A percentile compares a stretch with the other conserved stretches of the same genome.
These are phyloP conservation scores for Plasmodium cynomolgi DNA, from an alignment of 169 alveolate species.

Conservation along the genomic window DNA sequence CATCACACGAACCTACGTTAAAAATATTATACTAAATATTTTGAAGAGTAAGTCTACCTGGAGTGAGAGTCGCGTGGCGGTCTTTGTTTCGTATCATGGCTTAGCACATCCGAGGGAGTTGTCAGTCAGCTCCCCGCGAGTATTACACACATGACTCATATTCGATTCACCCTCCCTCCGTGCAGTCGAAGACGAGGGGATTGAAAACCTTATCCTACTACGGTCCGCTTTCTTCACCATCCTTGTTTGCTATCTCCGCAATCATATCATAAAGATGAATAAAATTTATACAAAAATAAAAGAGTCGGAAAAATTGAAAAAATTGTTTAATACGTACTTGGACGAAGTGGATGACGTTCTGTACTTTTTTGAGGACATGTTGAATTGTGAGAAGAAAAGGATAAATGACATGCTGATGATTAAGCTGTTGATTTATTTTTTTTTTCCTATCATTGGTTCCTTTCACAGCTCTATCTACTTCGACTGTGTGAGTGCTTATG, in stretches of 20 bases:
- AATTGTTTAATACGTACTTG: slow-evolving; percentile 24
- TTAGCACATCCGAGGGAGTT: neutral
- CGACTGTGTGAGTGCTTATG: neutral
- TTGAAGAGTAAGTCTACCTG: slow-evolving; percentile 14
- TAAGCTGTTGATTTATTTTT: slow-evolving; percentile 39
- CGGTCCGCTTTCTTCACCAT: slow-evolving; percentile 38
- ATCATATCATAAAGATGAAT: slow-evolving; percentile 30
- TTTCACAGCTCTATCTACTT: slow-evolving; percentile 46
- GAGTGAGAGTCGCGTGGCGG: too few species aligned
- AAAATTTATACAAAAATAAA: slow-evolving; percentile 47
- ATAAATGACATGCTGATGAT: slow-evolving; percentile 57
- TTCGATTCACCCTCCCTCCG: neutral
- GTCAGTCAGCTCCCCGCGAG: neutral
- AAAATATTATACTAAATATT: slow-evolving; percentile 39
- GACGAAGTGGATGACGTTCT: slow-evolving; percentile 66
- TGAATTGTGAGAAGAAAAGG: slow-evolving; percentile 35
- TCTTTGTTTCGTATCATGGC: neutral
- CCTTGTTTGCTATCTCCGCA: slow-evolving; percentile 44
- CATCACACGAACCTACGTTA: slow-evolving; percentile 52
- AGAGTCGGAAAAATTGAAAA: slow-evolving; percentile 40
- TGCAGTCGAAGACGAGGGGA: slow-evolving; percentile 63
- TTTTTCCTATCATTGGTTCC: slow-evolving; percentile 42
- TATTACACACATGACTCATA: neutral
- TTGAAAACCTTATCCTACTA: slow-evolving; percentile 39
- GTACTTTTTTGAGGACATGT: slow-evolving; percentile 63